Evolutionary conservation across 208 protist genomes (phyloP), one percentile per base, ranked within the genome.

Genomic region (Leptomonas seymouri): DNA sequence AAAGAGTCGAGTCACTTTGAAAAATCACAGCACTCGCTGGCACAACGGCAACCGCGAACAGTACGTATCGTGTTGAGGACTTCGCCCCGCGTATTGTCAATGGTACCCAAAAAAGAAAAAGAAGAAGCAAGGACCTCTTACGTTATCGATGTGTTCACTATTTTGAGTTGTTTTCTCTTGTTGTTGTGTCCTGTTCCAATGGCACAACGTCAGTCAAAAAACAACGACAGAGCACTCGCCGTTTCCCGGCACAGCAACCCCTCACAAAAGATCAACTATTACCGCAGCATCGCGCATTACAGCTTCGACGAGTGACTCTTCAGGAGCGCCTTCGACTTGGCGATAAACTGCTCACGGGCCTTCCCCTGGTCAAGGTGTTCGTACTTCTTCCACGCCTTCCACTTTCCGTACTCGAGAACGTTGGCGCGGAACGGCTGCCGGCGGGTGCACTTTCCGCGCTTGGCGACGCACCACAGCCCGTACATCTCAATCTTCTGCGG

Each of bases 401-500:
- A 93, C 74, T 97, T 97, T 21, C 85, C 67, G 63, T 89, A 91
- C 36, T 82, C 84, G 2, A 91, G 61, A 44, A 91, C 18, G 30
- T 84, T 89, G 23, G 80, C 25, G 21, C 81, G 81, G 42, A 78
- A 91, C 15, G 92, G 92, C 48, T 84, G 69, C 44, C 70, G 56
- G 28, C 58, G 74, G 8, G 76, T 91, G 58, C 86, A 91, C 50
- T 85, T 83, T 1, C 85, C 92, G 42, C 81, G 80, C 45, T 66
- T 86, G 16, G 84, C 87, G 30, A 93, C 86, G 57, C 89, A 90
- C 86, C 86, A 97, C 62, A 97, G 69, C 0, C 89, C 91, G 60
- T 97, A 97, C 70, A 97, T 82, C 69, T 91, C 79, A 1, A 93
- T 86, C 72, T 97, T 97, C 53, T 84, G 78, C 28, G 67, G 28